Evolutionary conservation across 371 early-diverging fungal species (phyloP).

Genomic region (Neoconidiobolus thromboides): DNA sequence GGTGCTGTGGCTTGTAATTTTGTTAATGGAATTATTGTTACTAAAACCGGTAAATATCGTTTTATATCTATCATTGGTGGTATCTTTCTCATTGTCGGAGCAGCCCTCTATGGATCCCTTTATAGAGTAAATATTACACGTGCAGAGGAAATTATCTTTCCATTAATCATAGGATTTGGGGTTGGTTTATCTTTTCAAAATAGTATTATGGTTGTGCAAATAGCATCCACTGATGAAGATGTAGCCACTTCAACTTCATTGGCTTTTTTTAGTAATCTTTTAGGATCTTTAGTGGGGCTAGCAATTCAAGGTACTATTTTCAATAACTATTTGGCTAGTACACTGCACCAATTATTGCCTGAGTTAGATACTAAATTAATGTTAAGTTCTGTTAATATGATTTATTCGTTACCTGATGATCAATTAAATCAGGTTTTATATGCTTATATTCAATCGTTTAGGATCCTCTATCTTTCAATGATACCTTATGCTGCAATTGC

Average conservation of each 20-base stretch:
- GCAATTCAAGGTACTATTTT: slow-evolving; percentile 32
- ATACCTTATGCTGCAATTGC: not conserved
- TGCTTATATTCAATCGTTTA: slow-evolving; percentile 3
- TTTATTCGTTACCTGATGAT: too few relatives aligned
- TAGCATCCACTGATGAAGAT: slow-evolving; percentile 21
- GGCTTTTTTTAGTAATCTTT: slow-evolving; percentile 29
- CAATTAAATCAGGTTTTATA: too few relatives aligned
- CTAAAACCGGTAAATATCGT: slow-evolving; percentile 23
- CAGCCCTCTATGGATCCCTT: slow-evolving; percentile 25
- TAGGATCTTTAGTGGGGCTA: slow-evolving; percentile 50
- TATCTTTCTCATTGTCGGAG: slow-evolving; percentile 22
- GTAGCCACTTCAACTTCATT: slow-evolving; percentile 45
- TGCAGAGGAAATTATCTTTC: slow-evolving; percentile 20
- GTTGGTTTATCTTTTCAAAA: slow-evolving; percentile 42
- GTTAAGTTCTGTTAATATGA: not conserved
- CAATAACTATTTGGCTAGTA: slow-evolving; percentile 17
- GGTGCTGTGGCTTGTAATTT: slow-evolving; percentile 28
- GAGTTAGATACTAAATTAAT: not conserved
- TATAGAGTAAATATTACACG: slow-evolving; percentile 12
- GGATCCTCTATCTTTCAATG: not conserved
- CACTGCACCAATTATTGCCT: slow-evolving; percentile 5
- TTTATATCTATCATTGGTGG: slow-evolving; percentile 26
- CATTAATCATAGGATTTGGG: slow-evolving; percentile 29
- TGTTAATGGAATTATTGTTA: slow-evolving; percentile 26
- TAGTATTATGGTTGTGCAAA: slow-evolving; percentile 31